Conservation (phyloP, 305 asterid genomes). For the Rubia peregrina region DNA sequence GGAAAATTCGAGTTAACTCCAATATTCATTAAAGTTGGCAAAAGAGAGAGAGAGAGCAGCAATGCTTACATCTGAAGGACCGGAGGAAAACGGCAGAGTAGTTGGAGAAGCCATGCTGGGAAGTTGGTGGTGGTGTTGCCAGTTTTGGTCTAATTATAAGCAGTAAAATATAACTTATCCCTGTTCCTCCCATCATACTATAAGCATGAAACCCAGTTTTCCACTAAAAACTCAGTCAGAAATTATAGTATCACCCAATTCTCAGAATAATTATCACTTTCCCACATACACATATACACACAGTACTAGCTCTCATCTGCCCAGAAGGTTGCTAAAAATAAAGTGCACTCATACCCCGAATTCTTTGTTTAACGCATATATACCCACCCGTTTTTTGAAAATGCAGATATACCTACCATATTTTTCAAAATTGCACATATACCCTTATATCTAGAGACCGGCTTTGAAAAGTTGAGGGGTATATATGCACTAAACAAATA, state of each 20-base stretch:
- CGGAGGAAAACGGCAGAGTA: conserved; percentile 17
- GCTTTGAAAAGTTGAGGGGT: too few relatives aligned
- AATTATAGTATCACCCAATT: too few relatives aligned
- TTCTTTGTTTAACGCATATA: too few relatives aligned
- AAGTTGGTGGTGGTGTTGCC: conserved; percentile 23
- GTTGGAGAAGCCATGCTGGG: conserved; percentile 23
- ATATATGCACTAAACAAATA: too few relatives aligned
- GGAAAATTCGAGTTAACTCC: neutral
- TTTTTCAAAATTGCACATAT: too few relatives aligned
- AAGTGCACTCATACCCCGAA: too few relatives aligned
- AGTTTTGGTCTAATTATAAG: conserved; percentile 24
- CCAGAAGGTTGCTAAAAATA: too few relatives aligned
- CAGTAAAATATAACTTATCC: conserved; percentile 4
- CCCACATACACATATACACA: neutral
- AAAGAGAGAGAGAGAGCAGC: neutral
- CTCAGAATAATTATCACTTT: too few relatives aligned
- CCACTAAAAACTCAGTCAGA: neutral
- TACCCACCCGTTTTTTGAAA: too few relatives aligned
- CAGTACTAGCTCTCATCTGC: too few relatives aligned
- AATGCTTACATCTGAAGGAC: conserved; percentile 33
- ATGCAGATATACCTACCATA: too few relatives aligned
- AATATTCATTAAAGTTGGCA: neutral
- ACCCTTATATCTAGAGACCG: too few relatives aligned
- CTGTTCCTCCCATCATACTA: neutral
- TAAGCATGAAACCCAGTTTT: neutral